Evolutionary conservation across 2,329 filamentous ascomycete species (phyloP), one percentile per base, ranked within the genome.

Genomic region (Periconia sp.): DNA sequence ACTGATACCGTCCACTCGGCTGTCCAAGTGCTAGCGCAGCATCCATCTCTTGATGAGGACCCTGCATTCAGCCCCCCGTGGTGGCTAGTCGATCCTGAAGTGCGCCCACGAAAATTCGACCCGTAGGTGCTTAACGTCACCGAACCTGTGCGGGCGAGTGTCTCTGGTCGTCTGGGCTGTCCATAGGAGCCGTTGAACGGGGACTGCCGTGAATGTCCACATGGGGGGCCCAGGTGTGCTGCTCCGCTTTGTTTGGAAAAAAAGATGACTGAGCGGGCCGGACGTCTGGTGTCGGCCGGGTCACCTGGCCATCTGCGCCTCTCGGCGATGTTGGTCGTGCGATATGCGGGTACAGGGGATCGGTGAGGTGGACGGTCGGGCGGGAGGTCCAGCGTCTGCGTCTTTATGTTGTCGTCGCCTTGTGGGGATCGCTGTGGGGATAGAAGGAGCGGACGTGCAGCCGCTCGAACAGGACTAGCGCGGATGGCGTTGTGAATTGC

Each of bases 61-160:
- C 50, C 50, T 57, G 52, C 50, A 46, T 52, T 25, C 23, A 19
- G 16, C 33, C 43, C 39, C 32, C 18, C 37, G 40, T 22, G n/a
- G 32, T 21, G 35, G 35, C 32, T 22, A 23, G 45, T 46, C 43
- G 47, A 45, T 44, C 26, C 46, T 30, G 36, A 52, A 44, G 32
- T 49, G 43, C 40, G 40, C 28, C n/a, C n/a, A n/a, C n/a, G n/a
- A n/a, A n/a, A n/a, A n/a, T n/a, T n/a, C n/a, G n/a, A n/a, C n/a
- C n/a, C n/a, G n/a, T n/a, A n/a, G n/a, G n/a, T n/a, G n/a, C n/a
- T n/a, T n/a, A n/a, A n/a, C n/a, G n/a, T n/a, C n/a, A n/a, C n/a
- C n/a, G n/a, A n/a, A n/a, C n/a, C n/a, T n/a, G n/a, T n/a, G n/a
- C n/a, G n/a, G n/a, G n/a, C n/a, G n/a, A n/a, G n/a, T n/a, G n/a